These are phyloP conservation scores for Bonia amplexicaulis DNA, from an alignment of 176 grass and related monocot species.

Conservation along the genomic window DNA sequence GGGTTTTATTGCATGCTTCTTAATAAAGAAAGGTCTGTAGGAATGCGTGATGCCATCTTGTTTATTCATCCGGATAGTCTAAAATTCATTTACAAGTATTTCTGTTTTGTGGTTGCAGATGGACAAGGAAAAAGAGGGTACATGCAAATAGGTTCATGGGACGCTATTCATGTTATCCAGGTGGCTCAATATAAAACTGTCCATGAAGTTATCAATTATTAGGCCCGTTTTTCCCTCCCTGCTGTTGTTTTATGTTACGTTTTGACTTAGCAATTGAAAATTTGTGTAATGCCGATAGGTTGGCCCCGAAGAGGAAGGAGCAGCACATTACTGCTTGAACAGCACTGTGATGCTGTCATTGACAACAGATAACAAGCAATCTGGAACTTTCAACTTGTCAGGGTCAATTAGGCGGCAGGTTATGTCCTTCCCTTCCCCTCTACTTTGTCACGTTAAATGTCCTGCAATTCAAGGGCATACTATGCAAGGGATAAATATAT, in stretches of 20 bases:
- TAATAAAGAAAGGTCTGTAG: conserved; percentile 87
- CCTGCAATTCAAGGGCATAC: neutral
- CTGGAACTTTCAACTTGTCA: conserved; percentile 86
- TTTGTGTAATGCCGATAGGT: conserved; percentile 41
- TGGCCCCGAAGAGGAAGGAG: conserved; percentile 61
- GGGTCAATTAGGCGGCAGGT: conserved; percentile 99
- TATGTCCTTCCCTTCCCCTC: neutral
- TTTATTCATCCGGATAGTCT: conserved; percentile 14
- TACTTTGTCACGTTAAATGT: conserved; percentile 10
- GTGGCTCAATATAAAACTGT: conserved; percentile 26
- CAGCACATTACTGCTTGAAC: conserved; percentile 84
- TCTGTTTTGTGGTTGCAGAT: conserved; percentile 52
- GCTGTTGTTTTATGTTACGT: conserved; percentile 12
- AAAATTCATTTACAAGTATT: conserved; percentile 11
- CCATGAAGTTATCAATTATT: conserved; percentile 7
- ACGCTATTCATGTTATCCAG: conserved; percentile 98
- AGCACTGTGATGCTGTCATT: conserved; percentile 93
- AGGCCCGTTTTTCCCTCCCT: neutral
- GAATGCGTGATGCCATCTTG: neutral
- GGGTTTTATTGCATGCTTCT: conserved; percentile 89
- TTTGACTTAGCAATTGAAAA: neutral
- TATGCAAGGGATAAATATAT: neutral
- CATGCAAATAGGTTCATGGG: conserved; percentile 94
- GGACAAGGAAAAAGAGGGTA: conserved; percentile 77
- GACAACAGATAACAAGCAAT: conserved; percentile 75